A percentile compares a stretch with the other conserved stretches of the same genome.
phyloP scores from a whole-genome alignment of 176 grass and related monocot genomes.

The Hordeum marinum region DNA sequence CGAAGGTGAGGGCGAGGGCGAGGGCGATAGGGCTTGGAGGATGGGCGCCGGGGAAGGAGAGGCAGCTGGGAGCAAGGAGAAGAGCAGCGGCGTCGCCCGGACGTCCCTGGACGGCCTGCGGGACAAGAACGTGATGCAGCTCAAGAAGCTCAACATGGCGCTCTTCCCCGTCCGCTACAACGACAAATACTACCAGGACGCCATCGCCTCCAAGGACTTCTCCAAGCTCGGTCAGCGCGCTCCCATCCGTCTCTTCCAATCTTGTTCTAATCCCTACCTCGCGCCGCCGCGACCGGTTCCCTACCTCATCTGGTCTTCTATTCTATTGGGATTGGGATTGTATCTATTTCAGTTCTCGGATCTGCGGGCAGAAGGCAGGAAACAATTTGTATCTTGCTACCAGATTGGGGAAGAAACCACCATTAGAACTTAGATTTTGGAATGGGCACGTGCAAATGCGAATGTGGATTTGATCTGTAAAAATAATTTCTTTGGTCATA shows the following conservation, averaged over 20 bases:
- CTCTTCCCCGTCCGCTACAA: conserved; percentile 97
- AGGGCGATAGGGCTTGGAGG: background rate
- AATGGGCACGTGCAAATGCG: background rate
- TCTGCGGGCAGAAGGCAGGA: background rate
- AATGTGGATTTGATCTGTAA: background rate
- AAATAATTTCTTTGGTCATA: background rate
- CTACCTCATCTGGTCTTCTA: background rate
- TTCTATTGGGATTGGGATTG: conserved; percentile 6
- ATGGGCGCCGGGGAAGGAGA: conserved; percentile 32
- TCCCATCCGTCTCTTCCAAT: background rate
- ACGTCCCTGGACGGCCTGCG: conserved; percentile 79
- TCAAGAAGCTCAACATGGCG: conserved; percentile 94
- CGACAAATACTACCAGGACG: conserved; percentile 95
- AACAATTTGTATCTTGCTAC: background rate
- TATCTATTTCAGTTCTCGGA: conserved; percentile 1
- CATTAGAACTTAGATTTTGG: background rate
- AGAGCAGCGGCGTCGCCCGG: conserved; percentile 31
- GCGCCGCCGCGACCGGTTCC: background rate
- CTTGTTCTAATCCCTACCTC: background rate
- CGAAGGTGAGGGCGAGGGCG: background rate
- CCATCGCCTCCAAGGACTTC: conserved; percentile 82
- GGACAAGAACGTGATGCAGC: conserved; percentile 99
- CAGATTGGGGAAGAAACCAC: background rate
- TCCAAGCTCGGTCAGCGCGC: conserved; percentile 78
- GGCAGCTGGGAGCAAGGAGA: conserved; percentile 23